Evolutionary conservation across 2,329 filamentous ascomycete species (phyloP), one percentile per base, ranked within the genome.

Genomic region (Cryphonectria japonica): DNA sequence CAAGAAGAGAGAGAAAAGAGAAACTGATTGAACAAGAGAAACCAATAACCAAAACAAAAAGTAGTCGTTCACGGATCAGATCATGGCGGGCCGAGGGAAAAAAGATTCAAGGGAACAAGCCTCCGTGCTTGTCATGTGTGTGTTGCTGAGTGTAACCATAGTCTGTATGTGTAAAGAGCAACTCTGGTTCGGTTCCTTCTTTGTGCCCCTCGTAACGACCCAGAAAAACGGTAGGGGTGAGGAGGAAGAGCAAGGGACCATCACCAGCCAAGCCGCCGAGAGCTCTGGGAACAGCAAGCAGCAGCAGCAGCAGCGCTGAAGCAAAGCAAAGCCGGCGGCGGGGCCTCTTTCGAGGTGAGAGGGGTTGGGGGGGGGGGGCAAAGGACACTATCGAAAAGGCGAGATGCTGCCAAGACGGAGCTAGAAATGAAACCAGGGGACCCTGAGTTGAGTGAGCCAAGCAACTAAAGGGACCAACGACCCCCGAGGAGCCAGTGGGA

Each of bases 391-490:
- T 65, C 60, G 61, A 69, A 43, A 57, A 69, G 67, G 39, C 67
- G 60, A 69, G 29, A 54, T 66, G 50, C 22, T 32, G 67, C 67
- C 67, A 69, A 69, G 67, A 69, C 67, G 52, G 59, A 66, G 50
- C 65, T 66, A 66, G 54, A 29, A 41, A 43, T n/a, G 60, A 2
- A 22, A 29, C 60, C 11, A 46, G 61, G 57, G 32, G 22, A 22
- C 32, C 41, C 39, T 37, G 60, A 39, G 60, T 19, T 37, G 34
- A 60, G 39, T n/a, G 59, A 64, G 43, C 41, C 22, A 16, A 6
- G 59, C 8, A 34, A 5, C 37, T 19, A 32, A 39, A 16, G 60
- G 2, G 34, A 37, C 14, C 60, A 26, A n/a, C 14, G 43, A 46
- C 4, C 43, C 52, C 11, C n/a, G 11, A 29, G 52, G 50, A 54